These are phyloP conservation scores for Clavispora asparagi DNA, from an alignment of 805 yeast genomes.

Conservation along the genomic window DNA sequence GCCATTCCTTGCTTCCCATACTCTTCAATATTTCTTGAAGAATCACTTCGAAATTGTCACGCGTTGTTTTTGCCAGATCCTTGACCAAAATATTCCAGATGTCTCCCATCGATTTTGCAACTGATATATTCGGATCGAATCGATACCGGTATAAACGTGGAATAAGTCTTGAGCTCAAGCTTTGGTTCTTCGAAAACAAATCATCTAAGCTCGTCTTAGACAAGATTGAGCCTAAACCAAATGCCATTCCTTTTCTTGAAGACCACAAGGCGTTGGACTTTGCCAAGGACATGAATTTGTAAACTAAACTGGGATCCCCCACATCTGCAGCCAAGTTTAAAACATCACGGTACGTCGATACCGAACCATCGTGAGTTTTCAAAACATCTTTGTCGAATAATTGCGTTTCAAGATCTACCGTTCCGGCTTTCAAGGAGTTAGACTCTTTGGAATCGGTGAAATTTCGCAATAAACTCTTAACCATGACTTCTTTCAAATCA, in stretches of 20 bases:
- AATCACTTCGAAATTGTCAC: slow-evolving; percentile 51
- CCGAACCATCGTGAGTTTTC: slow-evolving; percentile 77
- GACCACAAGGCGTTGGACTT: slow-evolving; percentile 87
- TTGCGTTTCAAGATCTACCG: slow-evolving; percentile 73
- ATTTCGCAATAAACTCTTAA: slow-evolving; percentile 65
- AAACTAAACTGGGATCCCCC: slow-evolving; percentile 91
- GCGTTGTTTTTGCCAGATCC: slow-evolving; percentile 50
- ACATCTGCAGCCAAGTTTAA: slow-evolving; percentile 86
- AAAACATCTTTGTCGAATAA: slow-evolving; percentile 79
- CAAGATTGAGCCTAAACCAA: slow-evolving; percentile 81
- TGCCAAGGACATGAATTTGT: slow-evolving; percentile 90
- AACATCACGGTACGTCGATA: slow-evolving; percentile 88
- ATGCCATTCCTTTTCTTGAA: slow-evolving; percentile 89
- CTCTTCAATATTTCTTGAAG: slow-evolving; percentile 57
- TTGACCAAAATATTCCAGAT: slow-evolving; percentile 78
- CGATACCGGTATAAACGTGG: slow-evolving; percentile 81
- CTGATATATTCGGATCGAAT: slow-evolving; percentile 76
- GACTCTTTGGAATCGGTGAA: slow-evolving; percentile 65
- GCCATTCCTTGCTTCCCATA: slow-evolving; percentile 85
- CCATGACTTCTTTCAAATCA: slow-evolving; percentile 65
- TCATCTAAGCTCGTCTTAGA: slow-evolving; percentile 72
- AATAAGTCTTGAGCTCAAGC: slow-evolving; percentile 55
- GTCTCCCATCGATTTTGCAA: slow-evolving; percentile 77
- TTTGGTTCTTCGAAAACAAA: slow-evolving; percentile 48
- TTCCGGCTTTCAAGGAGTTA: slow-evolving; percentile 50